These are phyloP conservation scores for Mortierella hygrophila DNA, from an alignment of 192 early-diverging fungal species.

Conservation along the genomic window DNA sequence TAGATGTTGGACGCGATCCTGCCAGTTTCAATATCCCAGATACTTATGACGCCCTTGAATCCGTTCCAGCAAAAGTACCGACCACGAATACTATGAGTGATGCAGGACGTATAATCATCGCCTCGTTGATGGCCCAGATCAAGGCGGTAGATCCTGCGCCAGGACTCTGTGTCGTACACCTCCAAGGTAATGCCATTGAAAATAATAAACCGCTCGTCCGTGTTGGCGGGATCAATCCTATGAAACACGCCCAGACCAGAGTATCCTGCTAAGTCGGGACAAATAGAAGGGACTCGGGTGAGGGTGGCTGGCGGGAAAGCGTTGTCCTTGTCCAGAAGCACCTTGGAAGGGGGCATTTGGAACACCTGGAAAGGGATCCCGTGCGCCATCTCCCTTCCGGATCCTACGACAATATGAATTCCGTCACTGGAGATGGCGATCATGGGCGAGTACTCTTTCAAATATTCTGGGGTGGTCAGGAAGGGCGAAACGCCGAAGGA, in stretches of 20 bases:
- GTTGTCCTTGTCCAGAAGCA: not conserved
- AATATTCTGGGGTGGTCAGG: not conserved
- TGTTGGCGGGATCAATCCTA: not conserved
- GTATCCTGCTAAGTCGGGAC: not conserved
- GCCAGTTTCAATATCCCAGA: conserved; percentile 22
- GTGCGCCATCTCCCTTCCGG: not conserved
- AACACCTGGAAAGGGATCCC: not conserved
- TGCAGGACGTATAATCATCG: not conserved
- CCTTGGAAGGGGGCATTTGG: not conserved
- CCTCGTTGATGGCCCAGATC: not conserved
- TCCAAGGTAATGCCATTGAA: not conserved
- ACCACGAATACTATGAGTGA: not conserved
- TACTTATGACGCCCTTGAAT: not conserved
- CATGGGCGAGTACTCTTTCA: not conserved
- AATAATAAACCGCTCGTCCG: not conserved
- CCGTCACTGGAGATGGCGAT: not conserved
- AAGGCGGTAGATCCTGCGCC: not conserved
- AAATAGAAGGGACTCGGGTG: not conserved
- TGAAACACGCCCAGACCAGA: not conserved
- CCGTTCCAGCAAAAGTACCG: conserved; percentile 19
- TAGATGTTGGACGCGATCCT: not conserved
- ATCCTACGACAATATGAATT: not conserved
- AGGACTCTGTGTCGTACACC: not conserved
- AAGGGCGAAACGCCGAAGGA: not conserved
- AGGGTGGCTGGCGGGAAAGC: not conserved